Percentiles rank a stretch among this genome's conserved stretches.
These are phyloP conservation scores for Paecilomyces fulvus DNA, from an alignment of 2,329 filamentous ascomycete genomes.

Conservation along the genomic window DNA sequence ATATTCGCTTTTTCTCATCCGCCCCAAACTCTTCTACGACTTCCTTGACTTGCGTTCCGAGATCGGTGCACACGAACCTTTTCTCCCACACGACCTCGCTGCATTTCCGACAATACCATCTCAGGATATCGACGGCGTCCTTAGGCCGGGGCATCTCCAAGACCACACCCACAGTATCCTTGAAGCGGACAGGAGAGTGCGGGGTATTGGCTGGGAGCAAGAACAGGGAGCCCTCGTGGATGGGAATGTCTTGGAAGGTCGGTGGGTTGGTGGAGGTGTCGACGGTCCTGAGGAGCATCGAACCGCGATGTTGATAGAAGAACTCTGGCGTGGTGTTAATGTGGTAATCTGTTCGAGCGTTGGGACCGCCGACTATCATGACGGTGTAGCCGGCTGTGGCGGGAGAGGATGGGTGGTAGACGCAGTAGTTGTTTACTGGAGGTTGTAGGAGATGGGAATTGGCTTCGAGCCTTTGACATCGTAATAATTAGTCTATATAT, in stretches of 20 bases:
- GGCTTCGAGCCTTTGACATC: constrained; percentile 64
- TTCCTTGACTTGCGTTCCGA: constrained; percentile 90
- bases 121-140: constrained; percentile 64
- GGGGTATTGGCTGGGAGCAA: constrained; percentile 89
- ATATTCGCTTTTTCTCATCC: constrained; percentile 62
- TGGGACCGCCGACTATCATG: constrained; percentile 87
- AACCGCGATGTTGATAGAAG: constrained; percentile 94
- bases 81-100: constrained; percentile 71
- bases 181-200: constrained; percentile 90
- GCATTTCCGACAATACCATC: constrained; percentile 82
- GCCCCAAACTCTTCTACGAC: constrained; percentile 75
- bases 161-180: constrained; percentile 87
- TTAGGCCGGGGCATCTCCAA: constrained; percentile 74
- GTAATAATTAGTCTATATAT: background rate
- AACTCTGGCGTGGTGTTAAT: constrained; percentile 94
- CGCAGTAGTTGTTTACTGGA: constrained; percentile 95
- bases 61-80: constrained; percentile 76
- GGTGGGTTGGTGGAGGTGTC: constrained; percentile 48
- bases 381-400: constrained; percentile 92
- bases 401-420: constrained; percentile 59
- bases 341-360: constrained; percentile 95
- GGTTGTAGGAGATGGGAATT: constrained; percentile 90
- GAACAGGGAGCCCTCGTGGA: constrained; percentile 90
- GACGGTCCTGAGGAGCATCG: constrained; percentile 89
- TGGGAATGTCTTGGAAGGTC: constrained; percentile 73